Evolutionary conservation across 2,329 filamentous ascomycete species (phyloP).

Genomic region (Lithohypha guttulata): DNA sequence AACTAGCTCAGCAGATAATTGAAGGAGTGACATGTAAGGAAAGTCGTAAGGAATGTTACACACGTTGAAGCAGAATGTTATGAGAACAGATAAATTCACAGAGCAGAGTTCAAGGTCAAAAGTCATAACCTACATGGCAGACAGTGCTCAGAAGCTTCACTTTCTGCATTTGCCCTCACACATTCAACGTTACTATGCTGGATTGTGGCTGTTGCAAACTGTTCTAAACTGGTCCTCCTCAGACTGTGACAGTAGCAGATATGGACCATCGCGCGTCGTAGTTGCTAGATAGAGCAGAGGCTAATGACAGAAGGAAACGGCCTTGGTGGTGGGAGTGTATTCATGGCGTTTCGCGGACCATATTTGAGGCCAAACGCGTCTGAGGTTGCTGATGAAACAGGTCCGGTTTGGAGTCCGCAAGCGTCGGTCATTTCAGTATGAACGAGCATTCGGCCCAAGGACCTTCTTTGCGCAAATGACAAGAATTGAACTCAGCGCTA

Average conservation of each 20-base stretch:
- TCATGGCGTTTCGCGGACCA: conserved; percentile 5
- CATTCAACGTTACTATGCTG: not conserved
- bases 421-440: too few relatives aligned
- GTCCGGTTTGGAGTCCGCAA: not conserved
- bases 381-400: conserved; percentile 6
- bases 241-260: not conserved
- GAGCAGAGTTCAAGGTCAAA: not conserved
- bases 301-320: not conserved
- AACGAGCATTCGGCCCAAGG: too few relatives aligned
- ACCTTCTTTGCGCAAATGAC: too few relatives aligned
- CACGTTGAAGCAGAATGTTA: not conserved
- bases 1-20: conserved; percentile 3
- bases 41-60: not conserved
- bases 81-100: not conserved
- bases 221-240: not conserved
- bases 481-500: too few relatives aligned
- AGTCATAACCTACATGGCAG: not conserved
- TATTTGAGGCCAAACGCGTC: conserved; percentile 6
- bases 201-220: not conserved
- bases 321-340: not conserved
- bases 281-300: not conserved
- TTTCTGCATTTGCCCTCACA: not conserved
- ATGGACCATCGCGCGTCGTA: not conserved
- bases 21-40: conserved; percentile 4
- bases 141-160: conserved; percentile 2